Base-by-base conservation (phyloP, 1,284 basidiomycete genomes). In the Coriolopsis trogii region DNA sequence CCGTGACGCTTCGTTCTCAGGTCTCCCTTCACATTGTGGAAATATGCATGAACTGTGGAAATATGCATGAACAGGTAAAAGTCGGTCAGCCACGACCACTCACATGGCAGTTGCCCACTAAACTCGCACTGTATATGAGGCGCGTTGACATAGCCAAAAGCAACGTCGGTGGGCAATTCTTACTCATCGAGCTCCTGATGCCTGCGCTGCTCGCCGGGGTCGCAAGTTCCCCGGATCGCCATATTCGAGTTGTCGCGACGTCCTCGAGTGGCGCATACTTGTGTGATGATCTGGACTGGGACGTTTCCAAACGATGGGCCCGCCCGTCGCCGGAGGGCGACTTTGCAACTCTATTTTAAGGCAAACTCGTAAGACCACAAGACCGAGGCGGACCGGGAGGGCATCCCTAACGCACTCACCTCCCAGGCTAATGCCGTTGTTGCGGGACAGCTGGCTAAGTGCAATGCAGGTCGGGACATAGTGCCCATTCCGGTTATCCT, bases 211-310 rank as follows among this genome's bases (percentile, higher is more conserved):
- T 69, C 10, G 63, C 64, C 1, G 65, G 69, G 3, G 61, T 67
- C 13, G 55, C 60, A 46, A 60, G 59, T 0, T 64, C 67, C 0
- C 61, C 67, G 6, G 64, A 62, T 24, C 58, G 70, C 21, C 74
- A 74, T n/a, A 60, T 72, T 2, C 70, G 80, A 20, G 62, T 82
- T 30, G 65, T 81, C 48, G 65, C 68, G 30, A 71, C 73, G 3
- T 70, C 75, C 0, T 79, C 78, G 0, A 48, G 49, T 12, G 68
- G 50, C 6, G 53, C 73, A 42, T 58, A 63, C 18, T 13, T 64
- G 4, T 65, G 67, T 2, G 2, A 3, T 15, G 31, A 18, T 7
- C 15, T 34, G n/a, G 18, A 34, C 31, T 34, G 7, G 7, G 31
- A 34, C 7, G 4, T 34, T 15, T 34, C 18, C 6, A 34, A 34